A percentile compares a stretch with the other conserved stretches of the same genome.
These are phyloP conservation scores for Mycothermus thermophilus DNA, from an alignment of 495 filamentous ascomycete genomes.

Conservation along the genomic window DNA sequence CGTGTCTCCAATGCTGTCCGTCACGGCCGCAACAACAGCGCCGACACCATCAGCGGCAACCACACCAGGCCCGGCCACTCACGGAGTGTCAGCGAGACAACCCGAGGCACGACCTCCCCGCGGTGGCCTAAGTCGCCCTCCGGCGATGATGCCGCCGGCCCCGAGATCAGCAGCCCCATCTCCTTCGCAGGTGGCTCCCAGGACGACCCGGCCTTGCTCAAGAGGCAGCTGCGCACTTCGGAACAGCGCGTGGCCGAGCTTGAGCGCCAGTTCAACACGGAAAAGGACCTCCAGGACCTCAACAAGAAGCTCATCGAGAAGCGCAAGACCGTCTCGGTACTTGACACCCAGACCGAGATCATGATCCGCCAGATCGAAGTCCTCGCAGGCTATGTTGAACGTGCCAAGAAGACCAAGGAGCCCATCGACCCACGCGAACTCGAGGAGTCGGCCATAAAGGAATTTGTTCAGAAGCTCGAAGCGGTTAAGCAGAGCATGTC, in stretches of 20 bases:
- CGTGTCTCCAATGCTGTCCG: slow-evolving; percentile 85
- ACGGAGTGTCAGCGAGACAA: slow-evolving; percentile 43
- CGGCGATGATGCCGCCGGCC: slow-evolving; percentile 43
- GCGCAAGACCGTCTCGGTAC: slow-evolving; percentile 86
- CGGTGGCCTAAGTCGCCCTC: slow-evolving; percentile 63
- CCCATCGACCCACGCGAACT: slow-evolving; percentile 61
- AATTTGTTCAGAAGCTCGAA: slow-evolving; percentile 78
- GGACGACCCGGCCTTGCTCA: slow-evolving; percentile 62
- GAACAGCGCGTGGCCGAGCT: slow-evolving; percentile 71
- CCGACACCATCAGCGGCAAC: slow-evolving; percentile 33
- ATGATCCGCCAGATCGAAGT: slow-evolving; percentile 84
- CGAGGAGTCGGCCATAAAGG: slow-evolving; percentile 70
- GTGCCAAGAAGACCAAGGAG: slow-evolving; percentile 57
- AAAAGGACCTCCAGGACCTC: slow-evolving; percentile 68
- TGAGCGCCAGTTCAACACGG: slow-evolving; percentile 53
- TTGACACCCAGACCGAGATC: slow-evolving; percentile 90
- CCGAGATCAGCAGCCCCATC: slow-evolving; percentile 63
- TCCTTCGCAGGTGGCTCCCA: slow-evolving; percentile 36
- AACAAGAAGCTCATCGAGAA: slow-evolving; percentile 85
- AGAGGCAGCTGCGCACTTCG: slow-evolving; percentile 65
- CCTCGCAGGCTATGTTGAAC: slow-evolving; percentile 50
- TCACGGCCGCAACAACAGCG: slow-evolving; percentile 81
- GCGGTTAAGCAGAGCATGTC: slow-evolving; percentile 68
- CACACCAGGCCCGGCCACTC: slow-evolving; percentile 28
- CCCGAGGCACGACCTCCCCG: slow-evolving; percentile 39